Percentiles rank a stretch among this genome's conserved stretches.
Evolutionary conservation across 106 monocot species (phyloP).

Genomic region (Xerophyta viscosa): DNA sequence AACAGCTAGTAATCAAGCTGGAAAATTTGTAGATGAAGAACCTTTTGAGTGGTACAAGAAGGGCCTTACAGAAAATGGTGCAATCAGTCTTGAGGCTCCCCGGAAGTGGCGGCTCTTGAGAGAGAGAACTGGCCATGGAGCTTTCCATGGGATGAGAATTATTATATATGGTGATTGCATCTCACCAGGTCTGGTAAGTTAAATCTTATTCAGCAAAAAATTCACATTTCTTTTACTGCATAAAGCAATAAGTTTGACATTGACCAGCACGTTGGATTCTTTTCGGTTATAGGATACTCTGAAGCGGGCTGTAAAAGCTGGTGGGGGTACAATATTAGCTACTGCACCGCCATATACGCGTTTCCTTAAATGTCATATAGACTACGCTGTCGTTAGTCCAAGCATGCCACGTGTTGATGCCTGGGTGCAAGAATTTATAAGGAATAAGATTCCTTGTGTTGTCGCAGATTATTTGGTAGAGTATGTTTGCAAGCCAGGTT

Average conservation of each 20-base stretch:
- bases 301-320: constrained; percentile 73
- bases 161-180: constrained; percentile 92
- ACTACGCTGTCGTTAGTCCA: constrained; percentile 58
- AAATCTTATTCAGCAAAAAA: not conserved
- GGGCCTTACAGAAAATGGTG: constrained; percentile 66
- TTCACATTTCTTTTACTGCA: not conserved
- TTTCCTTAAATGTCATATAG: constrained; percentile 42
- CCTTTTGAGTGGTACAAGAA: constrained; percentile 74
- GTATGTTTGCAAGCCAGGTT: constrained; percentile 59
- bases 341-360: constrained; percentile 91
- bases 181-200: constrained; percentile 68
- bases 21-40: constrained; percentile 69
- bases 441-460: constrained; percentile 68
- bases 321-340: constrained; percentile 75
- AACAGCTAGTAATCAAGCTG: constrained; percentile 64
- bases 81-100: constrained; percentile 80
- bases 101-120: constrained; percentile 79
- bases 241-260: not conserved
- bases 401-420: constrained; percentile 44
- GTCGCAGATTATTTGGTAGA: constrained; percentile 70
- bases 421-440: constrained; percentile 82
- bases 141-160: constrained; percentile 64
- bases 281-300: constrained; percentile 46
- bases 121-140: constrained; percentile 75
- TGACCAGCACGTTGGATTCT: not conserved